Evolutionary conservation across 2,329 filamentous ascomycete genomes (phyloP), one percentile per base, ranked within the genome.

Genomic region (Alternaria sp.): DNA sequence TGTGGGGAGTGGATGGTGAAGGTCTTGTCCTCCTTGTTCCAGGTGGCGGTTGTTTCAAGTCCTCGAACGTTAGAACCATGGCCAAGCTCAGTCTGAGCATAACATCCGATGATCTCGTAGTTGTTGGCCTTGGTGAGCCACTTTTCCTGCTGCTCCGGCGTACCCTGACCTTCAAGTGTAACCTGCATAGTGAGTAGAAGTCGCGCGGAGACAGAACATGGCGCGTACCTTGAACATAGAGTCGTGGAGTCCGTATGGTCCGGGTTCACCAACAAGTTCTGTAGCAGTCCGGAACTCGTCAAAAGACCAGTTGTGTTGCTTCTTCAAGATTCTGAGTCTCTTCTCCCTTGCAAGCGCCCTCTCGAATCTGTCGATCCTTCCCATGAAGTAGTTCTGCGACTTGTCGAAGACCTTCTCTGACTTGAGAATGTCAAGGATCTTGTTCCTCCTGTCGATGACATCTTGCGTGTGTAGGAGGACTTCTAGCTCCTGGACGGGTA

Each of bases 81-180:
- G 17, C 91, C 91, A 44, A 94, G 82, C 79, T 94, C 91, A 0
- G 91, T 94, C 80, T 94, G 91, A 8, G 91, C 91, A 72, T 94
- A 94, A 73, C 91, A 93, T 57, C 91, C 91, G 68, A 93, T 91
- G 72, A 89, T 87, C 74, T 92, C 84, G 80, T 93, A 93, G 45
- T 86, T 86, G 68, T 88, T 83, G 1, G 91, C 91, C 40, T 83
- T 87, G 74, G 91, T 87, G 32, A 93, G 84, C 83, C 92, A 94
- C 61, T 89, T 83, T 77, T 91, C 88, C 71, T 91, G 89, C 77
- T 94, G 92, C 74, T 91, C 90, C 0, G 90, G 86, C 5, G 88
- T 91, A 26, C 89, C 88, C 82, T 93, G 91, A 69, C 91, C 90
- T 26, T 86, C 84, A 30, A 93, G 83, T 0, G 91, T 93, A 46